A percentile compares a stretch with the other conserved stretches of the same genome.
Conservation (phyloP, 768 basidiomycete genomes). For the Collybia sp. region DNA sequence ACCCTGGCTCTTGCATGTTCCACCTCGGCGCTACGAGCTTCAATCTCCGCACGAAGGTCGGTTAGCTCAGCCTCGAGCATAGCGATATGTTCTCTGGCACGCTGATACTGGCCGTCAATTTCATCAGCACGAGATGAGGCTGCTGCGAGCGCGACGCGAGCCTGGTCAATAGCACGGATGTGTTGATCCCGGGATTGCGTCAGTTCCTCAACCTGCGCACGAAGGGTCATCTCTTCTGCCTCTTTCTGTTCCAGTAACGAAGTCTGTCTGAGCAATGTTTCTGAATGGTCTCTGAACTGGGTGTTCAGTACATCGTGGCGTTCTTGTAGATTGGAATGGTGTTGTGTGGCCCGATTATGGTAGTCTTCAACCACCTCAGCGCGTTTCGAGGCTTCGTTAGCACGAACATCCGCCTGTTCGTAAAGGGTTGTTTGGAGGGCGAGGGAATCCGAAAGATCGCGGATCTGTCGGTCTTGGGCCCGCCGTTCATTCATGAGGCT, state of each 20-base stretch:
- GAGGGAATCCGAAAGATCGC: slow-evolving; percentile 69
- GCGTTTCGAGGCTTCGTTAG: slow-evolving; percentile 67
- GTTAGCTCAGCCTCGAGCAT: slow-evolving; percentile 74
- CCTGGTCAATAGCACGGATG: slow-evolving; percentile 82
- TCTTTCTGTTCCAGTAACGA: slow-evolving; percentile 75
- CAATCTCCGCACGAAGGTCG: slow-evolving; percentile 78
- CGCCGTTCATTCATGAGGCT: slow-evolving; percentile 58
- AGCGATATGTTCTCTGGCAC: slow-evolving; percentile 62
- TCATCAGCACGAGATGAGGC: slow-evolving; percentile 77
- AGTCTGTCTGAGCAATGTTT: slow-evolving; percentile 67
- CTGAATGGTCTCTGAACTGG: slow-evolving; percentile 70
- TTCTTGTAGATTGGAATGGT: slow-evolving; percentile 68
- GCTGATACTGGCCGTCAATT: slow-evolving; percentile 68
- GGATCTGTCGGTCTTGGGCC: slow-evolving; percentile 64
- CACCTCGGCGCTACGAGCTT: slow-evolving; percentile 67
- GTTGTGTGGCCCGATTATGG: slow-evolving; percentile 57
- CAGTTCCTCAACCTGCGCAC: slow-evolving; percentile 70
- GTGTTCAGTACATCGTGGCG: slow-evolving; percentile 55
- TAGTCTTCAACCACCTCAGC: slow-evolving; percentile 70
- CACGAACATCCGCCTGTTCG: slow-evolving; percentile 76
- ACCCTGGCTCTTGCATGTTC: slow-evolving; percentile 64
- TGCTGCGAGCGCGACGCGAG: slow-evolving; percentile 69
- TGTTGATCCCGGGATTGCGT: slow-evolving; percentile 74
- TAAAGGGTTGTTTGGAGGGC: slow-evolving; percentile 71
- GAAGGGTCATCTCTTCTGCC: slow-evolving; percentile 65